Percentiles rank a stretch among this genome's conserved stretches.
phyloP scores from a whole-genome alignment of 305 asterid species.

The Solanum hybrid region DNA sequence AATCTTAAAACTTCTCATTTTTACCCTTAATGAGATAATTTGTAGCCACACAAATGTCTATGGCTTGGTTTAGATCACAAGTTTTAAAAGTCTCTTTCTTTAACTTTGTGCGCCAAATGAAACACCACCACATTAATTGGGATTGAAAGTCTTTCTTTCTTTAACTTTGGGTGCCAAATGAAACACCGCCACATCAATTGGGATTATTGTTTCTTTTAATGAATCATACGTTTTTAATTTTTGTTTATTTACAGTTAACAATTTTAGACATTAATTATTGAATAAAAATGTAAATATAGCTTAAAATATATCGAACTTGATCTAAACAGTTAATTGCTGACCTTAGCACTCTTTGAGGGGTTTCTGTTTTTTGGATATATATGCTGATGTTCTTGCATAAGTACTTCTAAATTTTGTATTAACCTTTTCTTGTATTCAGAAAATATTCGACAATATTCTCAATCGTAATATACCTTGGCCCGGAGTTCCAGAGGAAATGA shows the following conservation, averaged over 20 bases:
- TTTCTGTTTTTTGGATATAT: neutral
- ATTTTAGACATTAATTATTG: neutral
- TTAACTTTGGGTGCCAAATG: neutral
- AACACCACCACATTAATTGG: neutral
- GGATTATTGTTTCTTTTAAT: neutral
- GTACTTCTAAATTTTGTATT: neutral
- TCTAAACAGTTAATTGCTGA: neutral
- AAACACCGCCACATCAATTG: neutral
- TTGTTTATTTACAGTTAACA: neutral
- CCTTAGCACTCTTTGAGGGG: neutral
- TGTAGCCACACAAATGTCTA: neutral
- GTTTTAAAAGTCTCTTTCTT: neutral
- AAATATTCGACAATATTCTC: conserved; percentile 94
- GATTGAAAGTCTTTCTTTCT: neutral
- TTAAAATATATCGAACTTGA: neutral
- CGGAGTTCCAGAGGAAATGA: conserved; percentile 81
- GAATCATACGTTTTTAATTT: neutral
- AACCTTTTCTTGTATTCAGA: conserved; percentile 32
- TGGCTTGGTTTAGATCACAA: neutral
- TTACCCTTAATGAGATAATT: neutral
- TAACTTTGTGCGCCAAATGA: neutral
- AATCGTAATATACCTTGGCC: conserved; percentile 99
- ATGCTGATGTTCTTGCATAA: neutral
- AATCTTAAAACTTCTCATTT: neutral
- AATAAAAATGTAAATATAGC: neutral